Percentiles rank a stretch among this genome's conserved stretches.
Conservation (phyloP, 768 basidiomycete species). For the Xerocomus brunneocitrinus region DNA sequence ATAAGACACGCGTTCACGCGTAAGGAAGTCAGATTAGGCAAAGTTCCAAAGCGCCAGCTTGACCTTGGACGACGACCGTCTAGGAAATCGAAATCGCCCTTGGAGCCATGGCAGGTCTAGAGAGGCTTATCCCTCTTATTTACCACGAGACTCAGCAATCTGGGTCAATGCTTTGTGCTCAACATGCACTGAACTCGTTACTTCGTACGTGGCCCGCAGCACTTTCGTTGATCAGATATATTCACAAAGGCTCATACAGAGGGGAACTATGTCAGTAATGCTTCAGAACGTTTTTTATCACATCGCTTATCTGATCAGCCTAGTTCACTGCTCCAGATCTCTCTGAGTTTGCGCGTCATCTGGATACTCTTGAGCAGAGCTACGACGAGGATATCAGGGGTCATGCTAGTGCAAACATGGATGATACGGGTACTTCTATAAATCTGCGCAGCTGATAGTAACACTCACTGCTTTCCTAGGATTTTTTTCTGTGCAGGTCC, state of each 20-base stretch:
- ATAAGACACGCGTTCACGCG: constrained; percentile 33
- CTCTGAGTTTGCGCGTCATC: constrained; percentile 61
- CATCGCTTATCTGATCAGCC: constrained; percentile 13
- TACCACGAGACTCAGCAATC: constrained; percentile 77
- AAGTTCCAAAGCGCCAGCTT: constrained; percentile 3
- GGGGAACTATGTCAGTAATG: constrained; percentile 44
- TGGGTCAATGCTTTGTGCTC: constrained; percentile 83
- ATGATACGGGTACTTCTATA: constrained; percentile 66
- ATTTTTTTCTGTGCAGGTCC: constrained; percentile 88
- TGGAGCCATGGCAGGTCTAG: constrained; percentile 53
- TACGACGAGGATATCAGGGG: constrained; percentile 47
- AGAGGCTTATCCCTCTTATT: constrained; percentile 50
- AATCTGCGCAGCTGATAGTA: neutral
- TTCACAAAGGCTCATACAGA: constrained; percentile 29
- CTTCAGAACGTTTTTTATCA: neutral
- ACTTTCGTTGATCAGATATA: constrained; percentile 41
- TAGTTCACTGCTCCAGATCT: constrained; percentile 81
- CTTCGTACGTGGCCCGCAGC: constrained; percentile 50
- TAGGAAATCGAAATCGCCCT: neutral
- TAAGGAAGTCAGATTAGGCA: constrained; percentile 18
- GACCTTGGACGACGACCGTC: constrained; percentile 12
- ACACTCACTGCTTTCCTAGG: constrained; percentile 38
- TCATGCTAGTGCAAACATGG: constrained; percentile 72
- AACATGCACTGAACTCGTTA: constrained; percentile 79
- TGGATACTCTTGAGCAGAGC: constrained; percentile 63